phyloP scores from a whole-genome alignment of 139 green algal species.

The Tetraselmis chui region DNA sequence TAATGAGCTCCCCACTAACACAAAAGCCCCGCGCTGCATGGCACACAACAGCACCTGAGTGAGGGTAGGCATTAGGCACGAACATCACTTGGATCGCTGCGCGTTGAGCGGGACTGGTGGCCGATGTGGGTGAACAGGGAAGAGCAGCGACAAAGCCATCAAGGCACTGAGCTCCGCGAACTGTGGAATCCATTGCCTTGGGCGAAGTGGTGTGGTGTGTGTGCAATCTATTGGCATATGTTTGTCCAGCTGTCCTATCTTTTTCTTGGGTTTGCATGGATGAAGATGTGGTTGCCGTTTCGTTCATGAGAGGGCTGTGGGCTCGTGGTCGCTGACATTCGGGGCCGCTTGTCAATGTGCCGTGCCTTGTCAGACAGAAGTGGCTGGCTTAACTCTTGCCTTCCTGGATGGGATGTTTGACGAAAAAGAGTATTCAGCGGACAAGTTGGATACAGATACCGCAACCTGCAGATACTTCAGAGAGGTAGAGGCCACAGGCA shows the following conservation, averaged over 20 bases:
- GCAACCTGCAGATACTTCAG: background rate
- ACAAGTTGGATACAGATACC: background rate
- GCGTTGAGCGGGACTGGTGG: no score
- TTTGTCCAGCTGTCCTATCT: conserved; percentile 2
- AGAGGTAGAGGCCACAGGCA: no score
- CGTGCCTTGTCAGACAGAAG: conserved; percentile 30
- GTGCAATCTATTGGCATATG: background rate
- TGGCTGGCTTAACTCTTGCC: conserved; percentile 63
- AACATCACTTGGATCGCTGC: no score
- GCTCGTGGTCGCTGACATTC: no score
- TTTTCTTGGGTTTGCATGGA: no score
- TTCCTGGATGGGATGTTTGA: conserved; percentile 64
- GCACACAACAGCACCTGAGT: no score
- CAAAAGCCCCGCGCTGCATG: no score
- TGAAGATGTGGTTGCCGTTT: no score
- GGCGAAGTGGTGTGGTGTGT: conserved; percentile 41
- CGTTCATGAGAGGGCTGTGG: no score
- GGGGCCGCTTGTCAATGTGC: no score
- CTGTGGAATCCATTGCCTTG: conserved; percentile 56
- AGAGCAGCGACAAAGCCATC: conserved; percentile 17
- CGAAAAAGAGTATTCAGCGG: background rate
- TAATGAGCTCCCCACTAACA: no score
- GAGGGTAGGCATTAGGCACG: no score
- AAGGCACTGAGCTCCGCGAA: conserved; percentile 26
- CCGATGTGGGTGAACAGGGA: background rate